These are phyloP conservation scores for Thermomucor indicae-seudaticae DNA, from an alignment of 371 early-diverging fungal species.

Conservation along the genomic window DNA sequence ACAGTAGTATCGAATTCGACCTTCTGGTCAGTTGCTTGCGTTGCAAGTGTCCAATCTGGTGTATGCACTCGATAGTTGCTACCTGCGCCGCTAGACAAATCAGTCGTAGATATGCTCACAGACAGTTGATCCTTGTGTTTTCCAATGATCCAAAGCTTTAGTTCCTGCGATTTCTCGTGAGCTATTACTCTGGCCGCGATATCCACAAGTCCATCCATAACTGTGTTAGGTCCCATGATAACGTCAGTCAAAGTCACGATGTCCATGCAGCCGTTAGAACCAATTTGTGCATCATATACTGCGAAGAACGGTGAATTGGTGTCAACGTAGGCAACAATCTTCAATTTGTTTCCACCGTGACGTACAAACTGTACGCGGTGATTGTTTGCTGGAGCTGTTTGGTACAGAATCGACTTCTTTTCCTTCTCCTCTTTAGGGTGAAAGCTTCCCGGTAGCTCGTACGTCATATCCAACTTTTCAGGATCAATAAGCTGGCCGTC, in stretches of 20 bases:
- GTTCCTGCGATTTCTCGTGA: not conserved
- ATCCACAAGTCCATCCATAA: not conserved
- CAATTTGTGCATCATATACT: not conserved
- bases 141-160: not conserved
- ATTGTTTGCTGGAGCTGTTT: not conserved
- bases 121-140: too few relatives aligned
- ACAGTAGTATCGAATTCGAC: not conserved
- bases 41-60: not conserved
- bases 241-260: not conserved
- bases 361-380: not conserved
- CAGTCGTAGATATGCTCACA: too few relatives aligned
- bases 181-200: not conserved
- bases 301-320: not conserved
- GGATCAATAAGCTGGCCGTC: conserved; percentile 1
- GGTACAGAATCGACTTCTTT: too few relatives aligned
- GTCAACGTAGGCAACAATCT: not conserved
- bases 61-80: not conserved
- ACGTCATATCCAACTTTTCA: conserved; percentile 6
- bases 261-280: not conserved
- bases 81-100: not conserved
- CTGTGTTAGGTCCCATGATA: not conserved
- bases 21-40: not conserved
- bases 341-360: not conserved
- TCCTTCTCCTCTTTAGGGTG: too few relatives aligned
- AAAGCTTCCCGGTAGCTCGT: conserved; percentile 8